Conservation (phyloP, 192 early-diverging fungal species). For the Lunasporangiospora selenospora region DNA sequence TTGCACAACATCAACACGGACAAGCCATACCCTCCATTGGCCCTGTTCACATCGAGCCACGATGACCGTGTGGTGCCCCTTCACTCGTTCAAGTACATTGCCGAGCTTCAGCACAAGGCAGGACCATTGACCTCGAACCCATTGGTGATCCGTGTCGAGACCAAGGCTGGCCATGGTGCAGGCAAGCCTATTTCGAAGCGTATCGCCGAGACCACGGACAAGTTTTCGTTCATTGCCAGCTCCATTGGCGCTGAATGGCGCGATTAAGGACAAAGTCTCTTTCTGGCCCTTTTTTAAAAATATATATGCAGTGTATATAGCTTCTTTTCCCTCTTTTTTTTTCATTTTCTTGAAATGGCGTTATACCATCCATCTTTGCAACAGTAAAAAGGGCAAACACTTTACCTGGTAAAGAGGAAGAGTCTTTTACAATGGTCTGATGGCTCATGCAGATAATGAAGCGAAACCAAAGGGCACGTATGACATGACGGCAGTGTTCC, state of each 20-base stretch:
- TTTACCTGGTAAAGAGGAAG: too few relatives aligned
- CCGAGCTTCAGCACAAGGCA: constrained; percentile 65
- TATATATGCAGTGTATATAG: too few relatives aligned
- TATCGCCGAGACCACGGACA: constrained; percentile 69
- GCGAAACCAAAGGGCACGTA: not conserved
- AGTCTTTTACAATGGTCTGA: too few relatives aligned
- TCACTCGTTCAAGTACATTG: constrained; percentile 72
- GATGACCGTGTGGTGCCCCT: constrained; percentile 73
- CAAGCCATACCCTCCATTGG: constrained; percentile 62
- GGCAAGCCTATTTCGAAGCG: constrained; percentile 69
- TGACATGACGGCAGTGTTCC: not conserved
- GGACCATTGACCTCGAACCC: constrained; percentile 57
- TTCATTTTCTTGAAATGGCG: not conserved
- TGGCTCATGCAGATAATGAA: not conserved
- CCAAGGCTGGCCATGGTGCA: constrained; percentile 75
- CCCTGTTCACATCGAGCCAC: constrained; percentile 72
- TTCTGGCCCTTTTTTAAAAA: too few relatives aligned
- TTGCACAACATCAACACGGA: constrained; percentile 67
- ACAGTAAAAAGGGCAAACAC: too few relatives aligned
- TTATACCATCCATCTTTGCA: too few relatives aligned
- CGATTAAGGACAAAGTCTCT: constrained; percentile 28
- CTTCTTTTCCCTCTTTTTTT: not conserved
- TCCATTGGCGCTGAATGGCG: constrained; percentile 58
- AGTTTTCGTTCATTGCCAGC: constrained; percentile 65
- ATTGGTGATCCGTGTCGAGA: constrained; percentile 66